phyloP scores from a whole-genome alignment of 2,329 filamentous ascomycete species.

The Cladosporium cucumerinum region DNA sequence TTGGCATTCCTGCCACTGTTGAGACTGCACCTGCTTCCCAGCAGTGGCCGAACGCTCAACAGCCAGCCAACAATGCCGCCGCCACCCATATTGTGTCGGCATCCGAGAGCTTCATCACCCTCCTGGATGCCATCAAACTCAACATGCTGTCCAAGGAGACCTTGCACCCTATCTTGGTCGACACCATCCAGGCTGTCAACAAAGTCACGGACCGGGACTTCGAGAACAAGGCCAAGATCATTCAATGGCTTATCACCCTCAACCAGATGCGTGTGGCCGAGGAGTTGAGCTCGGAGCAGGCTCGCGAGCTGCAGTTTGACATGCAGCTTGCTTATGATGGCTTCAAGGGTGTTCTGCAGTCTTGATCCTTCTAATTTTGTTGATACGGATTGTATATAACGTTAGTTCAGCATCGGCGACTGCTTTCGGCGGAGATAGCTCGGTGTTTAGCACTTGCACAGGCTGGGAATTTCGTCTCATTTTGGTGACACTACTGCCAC shows the following conservation, averaged over 20 bases:
- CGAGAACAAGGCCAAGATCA: constrained; percentile 92
- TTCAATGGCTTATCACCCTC: constrained; percentile 94
- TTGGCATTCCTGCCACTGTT: constrained; percentile 85
- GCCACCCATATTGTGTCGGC: constrained; percentile 75
- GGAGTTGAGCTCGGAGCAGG: constrained; percentile 81
- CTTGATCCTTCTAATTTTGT: neutral
- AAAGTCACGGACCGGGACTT: constrained; percentile 95
- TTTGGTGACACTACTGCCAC: neutral
- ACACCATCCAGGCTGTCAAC: constrained; percentile 96
- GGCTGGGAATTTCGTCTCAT: constrained; percentile 1
- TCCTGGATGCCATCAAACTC: constrained; percentile 89
- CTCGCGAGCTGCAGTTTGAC: constrained; percentile 83
- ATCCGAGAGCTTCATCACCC: constrained; percentile 97
- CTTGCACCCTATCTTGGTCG: constrained; percentile 88
- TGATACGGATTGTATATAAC: neutral
- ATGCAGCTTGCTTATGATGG: constrained; percentile 93
- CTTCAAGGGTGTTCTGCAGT: constrained; percentile 73
- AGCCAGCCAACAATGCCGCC: constrained; percentile 25
- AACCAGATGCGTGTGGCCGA: constrained; percentile 98
- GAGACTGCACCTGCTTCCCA: constrained; percentile 54
- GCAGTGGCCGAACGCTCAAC: constrained; percentile 8
- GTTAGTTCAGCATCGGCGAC: neutral
- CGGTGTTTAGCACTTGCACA: neutral
- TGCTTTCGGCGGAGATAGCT: constrained; percentile 11
- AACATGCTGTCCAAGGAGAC: constrained; percentile 93